Evolutionary conservation across 176 grass and related monocot genomes (phyloP).

Genomic region (Rhynchospora breviuscula): DNA sequence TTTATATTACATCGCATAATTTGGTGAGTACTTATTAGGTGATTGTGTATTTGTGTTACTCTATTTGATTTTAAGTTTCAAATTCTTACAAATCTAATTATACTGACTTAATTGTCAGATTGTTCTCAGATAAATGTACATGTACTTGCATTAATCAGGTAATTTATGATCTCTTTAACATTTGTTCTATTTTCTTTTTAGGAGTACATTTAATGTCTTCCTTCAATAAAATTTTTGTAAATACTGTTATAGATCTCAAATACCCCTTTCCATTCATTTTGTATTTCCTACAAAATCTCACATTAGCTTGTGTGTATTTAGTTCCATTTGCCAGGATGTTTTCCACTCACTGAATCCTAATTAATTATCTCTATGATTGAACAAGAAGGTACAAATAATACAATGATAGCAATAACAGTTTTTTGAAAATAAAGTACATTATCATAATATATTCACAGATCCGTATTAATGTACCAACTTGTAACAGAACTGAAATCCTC

Average conservation of each 20-base stretch:
- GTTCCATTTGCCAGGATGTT: neutral
- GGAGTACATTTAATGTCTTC: neutral
- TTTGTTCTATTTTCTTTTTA: neutral
- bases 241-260: neutral
- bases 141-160: constrained; percentile 17
- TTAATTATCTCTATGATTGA: neutral
- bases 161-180: neutral
- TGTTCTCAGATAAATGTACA: constrained; percentile 4
- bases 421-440: neutral
- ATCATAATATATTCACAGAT: neutral
- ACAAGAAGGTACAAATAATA: neutral
- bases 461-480: neutral
- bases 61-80: neutral
- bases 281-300: neutral
- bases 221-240: neutral
- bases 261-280: neutral
- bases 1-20: neutral
- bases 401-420: neutral
- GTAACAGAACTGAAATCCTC: too few species aligned
- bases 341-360: neutral
- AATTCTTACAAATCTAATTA: neutral
- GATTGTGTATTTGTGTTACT: neutral
- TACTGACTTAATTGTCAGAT: neutral
- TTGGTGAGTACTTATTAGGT: constrained; percentile 7
- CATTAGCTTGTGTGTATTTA: neutral